These are phyloP conservation scores for Fusarium poae DNA, from an alignment of 2,329 filamentous ascomycete species.

Conservation along the genomic window DNA sequence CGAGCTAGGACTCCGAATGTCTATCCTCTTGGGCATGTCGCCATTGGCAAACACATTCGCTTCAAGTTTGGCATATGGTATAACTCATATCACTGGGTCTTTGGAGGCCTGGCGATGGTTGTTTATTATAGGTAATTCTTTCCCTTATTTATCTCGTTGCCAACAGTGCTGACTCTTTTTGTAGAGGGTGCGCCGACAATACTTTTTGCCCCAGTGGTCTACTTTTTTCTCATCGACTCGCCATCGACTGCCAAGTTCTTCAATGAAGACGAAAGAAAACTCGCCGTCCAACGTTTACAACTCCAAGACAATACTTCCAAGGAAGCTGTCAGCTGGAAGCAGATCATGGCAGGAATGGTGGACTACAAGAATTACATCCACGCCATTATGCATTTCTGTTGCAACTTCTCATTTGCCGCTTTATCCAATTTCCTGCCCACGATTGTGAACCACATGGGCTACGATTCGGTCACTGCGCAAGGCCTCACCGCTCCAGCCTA, in stretches of 20 bases:
- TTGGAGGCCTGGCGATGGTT: conserved; percentile 30
- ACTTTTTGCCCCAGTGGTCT: conserved; percentile 15
- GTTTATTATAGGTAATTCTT: conserved; percentile 4
- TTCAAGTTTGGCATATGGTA: conserved; percentile 31
- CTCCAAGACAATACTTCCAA: conserved; percentile 4
- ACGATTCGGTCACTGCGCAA: conserved; percentile 21
- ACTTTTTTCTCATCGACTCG: conserved; percentile 39
- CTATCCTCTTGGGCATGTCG: conserved; percentile 29
- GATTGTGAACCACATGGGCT: conserved; percentile 22
- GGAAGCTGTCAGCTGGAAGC: conserved; percentile 25
- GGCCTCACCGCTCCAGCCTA: conserved; percentile 30
- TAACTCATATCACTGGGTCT: conserved; percentile 22
- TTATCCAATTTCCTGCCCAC: conserved; percentile 39
- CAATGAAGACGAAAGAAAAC: conserved; percentile 4
- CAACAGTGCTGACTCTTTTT: accelerated
- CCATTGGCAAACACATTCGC: conserved; percentile 38
- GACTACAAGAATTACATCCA: conserved; percentile 41
- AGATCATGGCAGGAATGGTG: conserved; percentile 11
- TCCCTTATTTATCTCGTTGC: accelerated
- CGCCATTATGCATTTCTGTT: conserved; percentile 39
- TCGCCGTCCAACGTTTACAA: conserved; percentile 15
- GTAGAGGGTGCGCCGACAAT: conserved; percentile 31
- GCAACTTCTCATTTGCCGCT: conserved; percentile 39
- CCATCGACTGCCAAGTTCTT: conserved; percentile 29
- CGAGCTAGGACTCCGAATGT: conserved; percentile 28